phyloP scores from a whole-genome alignment of 768 basidiomycete species.

The Lactarius sp. region DNA sequence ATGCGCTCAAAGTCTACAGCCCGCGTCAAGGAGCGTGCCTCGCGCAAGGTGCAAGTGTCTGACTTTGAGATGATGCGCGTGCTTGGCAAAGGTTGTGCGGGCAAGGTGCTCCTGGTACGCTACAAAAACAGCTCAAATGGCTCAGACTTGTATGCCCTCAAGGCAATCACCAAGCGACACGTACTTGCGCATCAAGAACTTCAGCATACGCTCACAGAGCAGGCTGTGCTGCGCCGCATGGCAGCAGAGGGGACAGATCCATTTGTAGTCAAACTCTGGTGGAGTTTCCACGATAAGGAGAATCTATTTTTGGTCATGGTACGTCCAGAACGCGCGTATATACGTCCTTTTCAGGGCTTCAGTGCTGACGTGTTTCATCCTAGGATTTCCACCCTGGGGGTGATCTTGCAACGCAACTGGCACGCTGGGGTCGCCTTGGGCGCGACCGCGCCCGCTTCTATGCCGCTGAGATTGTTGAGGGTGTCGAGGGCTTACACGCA shows the following conservation, averaged over 20 bases:
- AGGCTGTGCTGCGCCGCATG: conserved; percentile 92
- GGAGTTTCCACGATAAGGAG: conserved; percentile 97
- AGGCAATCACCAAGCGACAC: conserved; percentile 96
- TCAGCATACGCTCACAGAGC: conserved; percentile 93
- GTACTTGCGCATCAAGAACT: conserved; percentile 96
- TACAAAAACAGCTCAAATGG: conserved; percentile 62
- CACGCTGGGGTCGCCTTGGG: conserved; percentile 90
- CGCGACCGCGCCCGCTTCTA: conserved; percentile 95
- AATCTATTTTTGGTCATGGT: conserved; percentile 97
- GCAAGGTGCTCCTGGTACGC: conserved; percentile 89
- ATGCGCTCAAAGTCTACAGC: conserved; percentile 49
- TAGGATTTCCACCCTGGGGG: conserved; percentile 95
- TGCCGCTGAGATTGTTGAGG: conserved; percentile 95
- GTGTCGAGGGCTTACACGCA: conserved; percentile 89
- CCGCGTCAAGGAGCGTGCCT: conserved; percentile 48
- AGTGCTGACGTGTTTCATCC: background rate
- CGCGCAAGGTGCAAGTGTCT: conserved; percentile 72
- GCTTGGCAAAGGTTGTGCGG: conserved; percentile 95
- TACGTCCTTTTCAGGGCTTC: background rate
- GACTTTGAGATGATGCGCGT: conserved; percentile 99
- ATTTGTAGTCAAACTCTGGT: conserved; percentile 94
- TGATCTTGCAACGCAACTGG: conserved; percentile 95
- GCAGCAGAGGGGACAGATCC: conserved; percentile 84
- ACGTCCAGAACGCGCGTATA: conserved; percentile 28
- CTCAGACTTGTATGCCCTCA: conserved; percentile 79